phyloP scores from a whole-genome alignment of 2,329 filamentous ascomycete genomes.

The Onygena corvina region DNA sequence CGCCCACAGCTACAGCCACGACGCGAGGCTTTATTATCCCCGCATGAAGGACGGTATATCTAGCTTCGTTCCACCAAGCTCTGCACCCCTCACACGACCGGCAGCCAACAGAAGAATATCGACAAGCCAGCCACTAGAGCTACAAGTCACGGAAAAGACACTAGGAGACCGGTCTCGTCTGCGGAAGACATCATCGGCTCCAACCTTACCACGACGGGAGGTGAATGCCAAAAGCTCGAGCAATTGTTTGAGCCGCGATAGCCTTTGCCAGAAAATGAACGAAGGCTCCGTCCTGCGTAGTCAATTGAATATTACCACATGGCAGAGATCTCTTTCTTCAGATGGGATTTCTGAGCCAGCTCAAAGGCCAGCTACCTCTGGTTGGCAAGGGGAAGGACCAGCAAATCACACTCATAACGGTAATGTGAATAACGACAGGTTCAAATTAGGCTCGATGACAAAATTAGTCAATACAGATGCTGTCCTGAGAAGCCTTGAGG shows the following conservation, averaged over 20 bases:
- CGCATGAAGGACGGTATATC: neutral
- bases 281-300: constrained; percentile 15
- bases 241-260: neutral
- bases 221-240: neutral
- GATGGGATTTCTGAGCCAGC: constrained; percentile 10
- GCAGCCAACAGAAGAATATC: neutral
- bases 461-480: neutral
- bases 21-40: constrained; percentile 5
- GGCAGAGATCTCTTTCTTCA: constrained; percentile 12
- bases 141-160: neutral
- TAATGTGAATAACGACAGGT: neutral
- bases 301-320: constrained; percentile 12
- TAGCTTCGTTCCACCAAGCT: neutral
- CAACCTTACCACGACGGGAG: neutral
- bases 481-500: neutral
- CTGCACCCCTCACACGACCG: constrained; percentile 2
- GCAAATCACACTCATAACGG: neutral
- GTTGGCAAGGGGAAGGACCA: constrained; percentile 12
- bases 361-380: constrained; percentile 8
- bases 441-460: neutral
- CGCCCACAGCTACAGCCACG: neutral
- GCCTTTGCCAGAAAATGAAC: constrained; percentile 10
- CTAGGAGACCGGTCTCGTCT: neutral
- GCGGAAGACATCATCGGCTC: constrained; percentile 5
- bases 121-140: neutral